phyloP scores from a whole-genome alignment of 176 grass and related monocot species.

The Carex cristatella region DNA sequence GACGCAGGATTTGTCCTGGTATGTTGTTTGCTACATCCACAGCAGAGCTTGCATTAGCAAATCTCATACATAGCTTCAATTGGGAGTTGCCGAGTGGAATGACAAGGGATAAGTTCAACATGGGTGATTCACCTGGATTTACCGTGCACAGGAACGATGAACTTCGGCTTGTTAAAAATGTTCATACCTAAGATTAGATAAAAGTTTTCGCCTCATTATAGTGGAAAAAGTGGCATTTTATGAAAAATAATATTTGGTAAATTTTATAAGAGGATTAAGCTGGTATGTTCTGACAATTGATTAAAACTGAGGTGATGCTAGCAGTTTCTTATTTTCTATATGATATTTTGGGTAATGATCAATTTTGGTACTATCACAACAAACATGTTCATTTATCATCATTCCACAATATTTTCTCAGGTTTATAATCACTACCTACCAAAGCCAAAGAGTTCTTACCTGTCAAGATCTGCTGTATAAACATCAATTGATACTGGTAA shows the following conservation, averaged over 20 bases:
- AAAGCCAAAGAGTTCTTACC: too few species aligned
- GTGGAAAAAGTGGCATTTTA: not conserved
- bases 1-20: constrained; percentile 39
- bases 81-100: constrained; percentile 41
- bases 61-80: constrained; percentile 30
- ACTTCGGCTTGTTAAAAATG: not conserved
- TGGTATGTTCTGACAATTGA: too few species aligned
- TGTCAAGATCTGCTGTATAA: too few species aligned
- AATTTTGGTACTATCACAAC: too few species aligned
- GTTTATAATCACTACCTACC: too few species aligned
- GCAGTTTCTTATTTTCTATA: too few species aligned
- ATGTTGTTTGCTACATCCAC: constrained; percentile 35
- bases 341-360: too few species aligned
- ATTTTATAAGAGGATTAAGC: too few species aligned
- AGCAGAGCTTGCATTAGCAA: constrained; percentile 42
- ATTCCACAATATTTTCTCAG: too few species aligned
- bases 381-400: too few species aligned
- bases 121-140: constrained; percentile 32
- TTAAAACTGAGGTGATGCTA: too few species aligned
- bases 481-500: too few species aligned
- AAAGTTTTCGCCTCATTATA: not conserved
- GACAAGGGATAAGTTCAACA: constrained; percentile 24
- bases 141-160: not conserved
- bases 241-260: not conserved
- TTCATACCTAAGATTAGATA: not conserved